Percentiles rank a stretch among this genome's conserved stretches.
Conservation (phyloP, 164 flowering plant genomes). For the Cinnamomum micranthum region DNA sequence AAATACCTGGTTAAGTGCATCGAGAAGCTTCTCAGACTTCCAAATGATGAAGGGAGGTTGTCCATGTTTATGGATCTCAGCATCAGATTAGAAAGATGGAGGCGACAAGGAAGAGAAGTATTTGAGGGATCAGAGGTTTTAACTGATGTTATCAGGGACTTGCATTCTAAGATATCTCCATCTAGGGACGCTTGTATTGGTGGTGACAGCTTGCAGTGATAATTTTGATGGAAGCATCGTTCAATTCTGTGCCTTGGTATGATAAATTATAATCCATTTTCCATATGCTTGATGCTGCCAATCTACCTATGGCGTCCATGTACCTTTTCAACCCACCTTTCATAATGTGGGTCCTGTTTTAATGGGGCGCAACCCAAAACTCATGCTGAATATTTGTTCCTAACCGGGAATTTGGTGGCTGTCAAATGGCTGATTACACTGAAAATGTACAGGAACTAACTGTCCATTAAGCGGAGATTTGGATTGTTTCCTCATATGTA, state of each 20-base stretch:
- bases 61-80: slow-evolving; percentile 34
- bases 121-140: slow-evolving; percentile 29
- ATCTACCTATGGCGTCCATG: not conserved
- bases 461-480: no score
- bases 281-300: not conserved
- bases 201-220: not conserved
- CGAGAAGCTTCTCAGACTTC: slow-evolving; percentile 31
- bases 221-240: not conserved
- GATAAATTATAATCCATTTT: not conserved
- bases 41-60: slow-evolving; percentile 14
- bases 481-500: no score
- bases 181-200: not conserved
- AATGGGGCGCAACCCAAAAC: not conserved
- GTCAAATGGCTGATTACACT: not conserved
- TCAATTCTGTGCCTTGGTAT: not conserved
- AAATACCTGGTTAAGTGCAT: slow-evolving; percentile 51
- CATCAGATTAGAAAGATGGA: slow-evolving; percentile 49
- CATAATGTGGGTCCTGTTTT: not conserved
- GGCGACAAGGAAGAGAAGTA: slow-evolving; percentile 35
- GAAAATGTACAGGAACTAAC: no score
- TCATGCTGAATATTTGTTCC: not conserved
- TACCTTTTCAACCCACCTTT: not conserved
- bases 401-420: not conserved
- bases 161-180: slow-evolving; percentile 10
- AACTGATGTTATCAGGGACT: slow-evolving; percentile 25